Evolutionary conservation across 805 yeast species (phyloP), one percentile per base, ranked within the genome.

Genomic region (Kluyveromyces wickerhamii): DNA sequence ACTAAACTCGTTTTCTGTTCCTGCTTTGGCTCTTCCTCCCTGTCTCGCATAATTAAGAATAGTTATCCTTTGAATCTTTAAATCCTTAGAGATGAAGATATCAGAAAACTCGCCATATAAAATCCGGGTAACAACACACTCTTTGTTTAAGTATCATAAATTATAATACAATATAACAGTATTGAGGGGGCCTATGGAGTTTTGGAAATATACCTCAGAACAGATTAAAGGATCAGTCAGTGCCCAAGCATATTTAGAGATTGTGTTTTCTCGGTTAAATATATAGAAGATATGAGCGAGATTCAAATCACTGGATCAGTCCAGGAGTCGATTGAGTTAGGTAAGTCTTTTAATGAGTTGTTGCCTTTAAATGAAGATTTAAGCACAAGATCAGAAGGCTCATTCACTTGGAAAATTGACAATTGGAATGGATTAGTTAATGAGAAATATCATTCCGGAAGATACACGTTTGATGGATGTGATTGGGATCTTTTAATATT

Each of bases 401-500:
- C 63, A 3, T 60, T 60, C 45, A 72, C 74, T 14, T 74, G 79
- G 79, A 63, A 65, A 30, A 69, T 74, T 31, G 56, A 58, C 5
- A 63, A 66, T 38, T 74, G 79, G 79, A 47, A 58, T 15, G 45
- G 49, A 5, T 48, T 69, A 32, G 65, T 60, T 8, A 66, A 66
- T 21, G 62, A 57, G n/a, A 49, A 48, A 33, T 52, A 54, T 32
- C 39, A 45, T 9, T 63, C 77, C 37, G 66, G 74, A 0, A 51
- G 56, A 13, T 77, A 75, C 43, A 59, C 55, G 32, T 69, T 77
- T 41, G 89, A 86, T 2, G 77, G 70, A 1, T 74, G 57, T 47
- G 72, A 72, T 25, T 83, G 85, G 79, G 75, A 77, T 45, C 52
- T 87, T 3, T 62, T 89, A 26, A 54, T 89, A 22, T 84, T 87